These are phyloP conservation scores for Ophiobolus disseminans DNA, from an alignment of 2,329 filamentous ascomycete species.

Conservation along the genomic window DNA sequence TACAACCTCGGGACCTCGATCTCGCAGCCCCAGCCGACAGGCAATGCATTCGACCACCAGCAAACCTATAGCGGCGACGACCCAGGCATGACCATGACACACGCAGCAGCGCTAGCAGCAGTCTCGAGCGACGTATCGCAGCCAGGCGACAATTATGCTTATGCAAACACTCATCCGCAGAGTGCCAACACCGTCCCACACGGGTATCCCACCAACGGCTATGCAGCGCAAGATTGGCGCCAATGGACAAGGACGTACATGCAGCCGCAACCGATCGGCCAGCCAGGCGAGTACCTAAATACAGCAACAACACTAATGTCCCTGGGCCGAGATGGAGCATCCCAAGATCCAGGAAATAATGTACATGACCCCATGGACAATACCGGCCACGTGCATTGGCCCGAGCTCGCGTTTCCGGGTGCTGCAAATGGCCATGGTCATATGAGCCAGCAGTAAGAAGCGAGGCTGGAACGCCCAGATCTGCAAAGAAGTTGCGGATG, in stretches of 20 bases:
- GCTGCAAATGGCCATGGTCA: conserved; percentile 28
- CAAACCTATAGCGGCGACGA: conserved; percentile 37
- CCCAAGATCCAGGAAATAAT: conserved; percentile 27
- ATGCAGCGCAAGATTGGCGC: conserved; percentile 42
- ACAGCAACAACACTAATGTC: conserved; percentile 50
- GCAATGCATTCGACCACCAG: conserved; percentile 35
- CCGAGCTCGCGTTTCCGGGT: conserved; percentile 35
- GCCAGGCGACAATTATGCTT: conserved; percentile 26
- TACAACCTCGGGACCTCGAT: conserved; percentile 36
- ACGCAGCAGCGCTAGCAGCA: conserved; percentile 39
- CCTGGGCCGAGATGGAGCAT: conserved; percentile 36
- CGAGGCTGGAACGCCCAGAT: background rate
- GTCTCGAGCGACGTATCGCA: conserved; percentile 29
- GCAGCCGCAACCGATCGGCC: conserved; percentile 29
- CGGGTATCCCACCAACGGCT: conserved; percentile 34
- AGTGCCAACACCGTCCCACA: conserved; percentile 22
- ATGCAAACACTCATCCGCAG: conserved; percentile 34
- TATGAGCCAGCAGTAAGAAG: conserved; percentile 24
- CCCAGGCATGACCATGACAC: conserved; percentile 36
- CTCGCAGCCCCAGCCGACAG: conserved; percentile 29
- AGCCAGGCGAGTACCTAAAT: conserved; percentile 46
- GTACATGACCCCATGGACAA: conserved; percentile 28
- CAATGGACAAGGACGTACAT: conserved; percentile 46
- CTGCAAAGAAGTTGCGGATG: no score
- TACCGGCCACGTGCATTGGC: conserved; percentile 37